Percentiles rank a stretch among this genome's conserved stretches.
Conservation (phyloP, 345 rosid species). For the Crucihimalaya himalaica region DNA sequence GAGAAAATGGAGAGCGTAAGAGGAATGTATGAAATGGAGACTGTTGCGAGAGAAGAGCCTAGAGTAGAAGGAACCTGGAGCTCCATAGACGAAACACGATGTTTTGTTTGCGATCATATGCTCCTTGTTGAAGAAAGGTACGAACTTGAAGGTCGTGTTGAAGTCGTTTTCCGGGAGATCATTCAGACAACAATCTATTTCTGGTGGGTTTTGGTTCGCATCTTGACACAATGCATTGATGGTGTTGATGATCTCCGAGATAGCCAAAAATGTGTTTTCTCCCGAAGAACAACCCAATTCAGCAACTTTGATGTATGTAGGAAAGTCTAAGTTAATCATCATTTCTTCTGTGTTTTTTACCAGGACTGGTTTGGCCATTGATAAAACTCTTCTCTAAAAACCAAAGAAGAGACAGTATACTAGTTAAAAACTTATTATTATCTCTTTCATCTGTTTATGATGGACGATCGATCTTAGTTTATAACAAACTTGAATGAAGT, state of each 20-base stretch:
- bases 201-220: constrained; percentile 28
- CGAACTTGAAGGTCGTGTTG: constrained; percentile 40
- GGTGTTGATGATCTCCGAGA: constrained; percentile 31
- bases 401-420: neutral
- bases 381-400: constrained; percentile 27
- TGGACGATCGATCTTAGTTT: neutral
- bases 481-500: neutral
- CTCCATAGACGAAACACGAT: constrained; percentile 42
- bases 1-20: constrained; percentile 49
- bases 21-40: constrained; percentile 46
- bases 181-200: constrained; percentile 48
- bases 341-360: constrained; percentile 25
- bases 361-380: constrained; percentile 29
- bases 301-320: constrained; percentile 35
- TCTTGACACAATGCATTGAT: constrained; percentile 16
- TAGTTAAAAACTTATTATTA: neutral
- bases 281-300: constrained; percentile 65
- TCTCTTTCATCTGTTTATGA: neutral
- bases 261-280: constrained; percentile 42
- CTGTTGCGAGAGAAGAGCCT: constrained; percentile 48
- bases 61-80: constrained; percentile 54
- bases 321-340: constrained; percentile 16
- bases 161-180: constrained; percentile 57
- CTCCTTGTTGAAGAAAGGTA: constrained; percentile 22
- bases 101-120: constrained; percentile 15